Conservation (phyloP, 2,329 filamentous ascomycete genomes). For the Fusarium solani-melongenae region DNA sequence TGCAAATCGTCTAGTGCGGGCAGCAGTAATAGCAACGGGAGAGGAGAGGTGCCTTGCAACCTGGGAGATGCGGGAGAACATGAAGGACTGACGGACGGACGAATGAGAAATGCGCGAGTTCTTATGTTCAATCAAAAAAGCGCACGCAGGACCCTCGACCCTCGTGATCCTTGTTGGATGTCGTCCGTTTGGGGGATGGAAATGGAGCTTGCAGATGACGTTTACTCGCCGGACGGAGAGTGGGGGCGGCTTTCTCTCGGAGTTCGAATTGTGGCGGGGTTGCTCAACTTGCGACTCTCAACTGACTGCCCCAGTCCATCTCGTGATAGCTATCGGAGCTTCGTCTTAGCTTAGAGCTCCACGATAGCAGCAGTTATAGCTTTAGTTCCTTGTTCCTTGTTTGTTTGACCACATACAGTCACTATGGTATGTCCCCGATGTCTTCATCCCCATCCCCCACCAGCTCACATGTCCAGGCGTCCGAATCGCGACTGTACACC, state of each 20-base stretch:
- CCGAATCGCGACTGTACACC: conserved; percentile 90
- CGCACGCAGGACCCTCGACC: background rate
- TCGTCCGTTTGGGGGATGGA: conserved; percentile 1
- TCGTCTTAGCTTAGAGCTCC: background rate
- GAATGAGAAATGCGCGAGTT: conserved; percentile 2
- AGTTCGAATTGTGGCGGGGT: conserved; percentile 28
- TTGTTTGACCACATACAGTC: background rate
- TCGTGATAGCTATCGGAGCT: conserved; percentile 26
- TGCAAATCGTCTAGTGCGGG: conserved; percentile 49
- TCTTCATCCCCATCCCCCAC: background rate
- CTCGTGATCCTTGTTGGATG: conserved; percentile 20
- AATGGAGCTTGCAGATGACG: conserved; percentile 31
- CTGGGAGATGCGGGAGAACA: conserved; percentile 83
- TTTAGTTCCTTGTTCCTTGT: conserved; percentile 7
- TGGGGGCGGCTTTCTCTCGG: conserved; percentile 6
- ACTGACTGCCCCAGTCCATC: background rate
- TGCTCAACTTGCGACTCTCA: conserved; percentile 18
- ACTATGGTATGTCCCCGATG: conserved; percentile 28
- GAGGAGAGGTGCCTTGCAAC: conserved; percentile 74
- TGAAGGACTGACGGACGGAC: conserved; percentile 49
- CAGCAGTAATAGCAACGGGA: conserved; percentile 37
- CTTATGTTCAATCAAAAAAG: conserved; percentile 2
- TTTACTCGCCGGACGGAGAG: conserved; percentile 27
- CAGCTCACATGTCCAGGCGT: conserved; percentile 54
- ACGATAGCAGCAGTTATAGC: background rate